Percentiles rank a stretch among this genome's conserved stretches.
Conservation (phyloP, 1,139 yeast species). For the Pneumocystis jirovecii region DNA sequence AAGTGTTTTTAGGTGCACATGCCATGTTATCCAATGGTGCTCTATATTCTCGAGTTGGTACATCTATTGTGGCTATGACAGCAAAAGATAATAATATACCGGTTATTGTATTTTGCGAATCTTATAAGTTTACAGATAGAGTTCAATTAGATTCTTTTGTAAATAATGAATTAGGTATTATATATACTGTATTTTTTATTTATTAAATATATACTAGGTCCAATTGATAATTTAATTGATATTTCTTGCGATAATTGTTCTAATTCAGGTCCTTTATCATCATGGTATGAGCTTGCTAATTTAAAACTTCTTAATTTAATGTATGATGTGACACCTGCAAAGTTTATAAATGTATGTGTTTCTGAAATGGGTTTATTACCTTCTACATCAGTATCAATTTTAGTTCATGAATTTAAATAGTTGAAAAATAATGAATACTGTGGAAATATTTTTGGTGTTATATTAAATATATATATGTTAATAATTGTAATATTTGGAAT, state of each 20-base stretch:
- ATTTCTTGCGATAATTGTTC: conserved; percentile 18
- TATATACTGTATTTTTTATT: not conserved
- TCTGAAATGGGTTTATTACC: conserved; percentile 95
- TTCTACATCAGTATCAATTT: conserved; percentile 93
- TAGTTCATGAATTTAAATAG: conserved; percentile 76
- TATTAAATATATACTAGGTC: conserved; percentile 25
- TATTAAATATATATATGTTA: not conserved
- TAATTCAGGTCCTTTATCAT: conserved; percentile 31
- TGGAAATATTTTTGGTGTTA: not conserved
- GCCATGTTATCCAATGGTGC: conserved; percentile 93
- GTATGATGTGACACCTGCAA: conserved; percentile 92
- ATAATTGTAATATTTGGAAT: not conserved
- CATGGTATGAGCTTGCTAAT: conserved; percentile 50
- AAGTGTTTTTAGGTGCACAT: conserved; percentile 90
- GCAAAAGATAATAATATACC: conserved; percentile 82
- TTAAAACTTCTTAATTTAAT: conserved; percentile 69
- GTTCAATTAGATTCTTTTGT: conserved; percentile 94
- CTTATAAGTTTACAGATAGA: conserved; percentile 84
- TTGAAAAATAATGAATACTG: conserved; percentile 18
- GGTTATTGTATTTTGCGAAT: conserved; percentile 88
- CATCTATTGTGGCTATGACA: conserved; percentile 85
- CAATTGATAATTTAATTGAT: conserved; percentile 50
- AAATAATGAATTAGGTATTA: conserved; percentile 49
- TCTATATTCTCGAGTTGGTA: conserved; percentile 84
- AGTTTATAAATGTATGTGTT: conserved; percentile 80